Percentiles rank a stretch among this genome's conserved stretches.
Conservation (phyloP, 805 yeast species). For the Naumovozyma dairenensis region DNA sequence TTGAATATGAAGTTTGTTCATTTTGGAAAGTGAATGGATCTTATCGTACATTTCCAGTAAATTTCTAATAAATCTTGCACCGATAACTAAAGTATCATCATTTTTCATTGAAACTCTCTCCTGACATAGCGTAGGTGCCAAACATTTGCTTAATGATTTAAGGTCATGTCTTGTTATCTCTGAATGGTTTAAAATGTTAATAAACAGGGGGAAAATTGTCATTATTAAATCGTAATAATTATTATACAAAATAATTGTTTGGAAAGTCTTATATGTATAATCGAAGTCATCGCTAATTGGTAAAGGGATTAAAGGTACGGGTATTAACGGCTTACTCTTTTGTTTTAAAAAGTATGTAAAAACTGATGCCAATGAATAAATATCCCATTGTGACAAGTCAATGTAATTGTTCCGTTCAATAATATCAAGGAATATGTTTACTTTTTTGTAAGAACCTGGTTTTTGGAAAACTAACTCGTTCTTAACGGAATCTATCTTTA, state of each 20-base stretch:
- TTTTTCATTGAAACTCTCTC: constrained; percentile 34
- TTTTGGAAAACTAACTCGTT: constrained; percentile 43
- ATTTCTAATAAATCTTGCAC: constrained; percentile 44
- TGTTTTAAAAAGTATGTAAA: constrained; percentile 39
- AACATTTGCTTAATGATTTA: constrained; percentile 32
- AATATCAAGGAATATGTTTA: constrained; percentile 38
- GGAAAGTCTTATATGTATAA: constrained; percentile 34
- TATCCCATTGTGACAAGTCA: constrained; percentile 58
- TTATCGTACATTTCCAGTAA: constrained; percentile 42
- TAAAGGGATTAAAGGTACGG: constrained; percentile 37
- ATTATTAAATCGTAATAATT: constrained; percentile 27
- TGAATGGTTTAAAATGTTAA: constrained; percentile 31
- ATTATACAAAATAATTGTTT: constrained; percentile 27
- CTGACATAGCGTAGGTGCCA: constrained; percentile 50
- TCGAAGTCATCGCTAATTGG: constrained; percentile 45
- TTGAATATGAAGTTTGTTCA: constrained; percentile 4
- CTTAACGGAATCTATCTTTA: constrained; percentile 34
- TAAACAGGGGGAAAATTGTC: constrained; percentile 39
- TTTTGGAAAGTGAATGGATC: too few relatives aligned
- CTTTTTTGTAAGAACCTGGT: constrained; percentile 44
- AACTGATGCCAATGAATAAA: constrained; percentile 36
- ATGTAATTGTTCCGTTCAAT: constrained; percentile 46
- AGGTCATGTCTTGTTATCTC: constrained; percentile 35
- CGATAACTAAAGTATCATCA: constrained; percentile 40
- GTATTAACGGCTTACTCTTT: constrained; percentile 45